Conservation (phyloP, 164 flowering plant species). For the Echeveria elegans region DNA sequence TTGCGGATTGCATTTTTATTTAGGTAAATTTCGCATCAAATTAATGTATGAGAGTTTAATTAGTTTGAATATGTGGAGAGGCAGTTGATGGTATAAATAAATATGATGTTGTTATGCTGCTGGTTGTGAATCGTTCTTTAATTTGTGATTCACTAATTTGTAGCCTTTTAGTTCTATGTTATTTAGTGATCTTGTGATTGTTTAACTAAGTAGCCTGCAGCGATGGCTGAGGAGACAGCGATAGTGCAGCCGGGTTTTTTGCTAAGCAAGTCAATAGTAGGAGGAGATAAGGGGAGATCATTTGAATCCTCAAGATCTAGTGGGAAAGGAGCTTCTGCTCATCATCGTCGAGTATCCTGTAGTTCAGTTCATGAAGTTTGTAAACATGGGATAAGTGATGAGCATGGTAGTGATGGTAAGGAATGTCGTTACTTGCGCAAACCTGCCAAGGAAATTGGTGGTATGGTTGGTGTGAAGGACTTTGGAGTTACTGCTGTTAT, state of each 20-base stretch:
- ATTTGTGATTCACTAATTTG: too few relatives aligned
- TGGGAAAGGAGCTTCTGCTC: background rate
- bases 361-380: background rate
- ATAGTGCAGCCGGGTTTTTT: background rate
- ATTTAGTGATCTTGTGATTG: too few relatives aligned
- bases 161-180: too few relatives aligned
- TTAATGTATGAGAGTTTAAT: too few relatives aligned
- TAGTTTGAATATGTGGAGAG: too few relatives aligned
- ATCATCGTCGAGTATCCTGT: background rate
- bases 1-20: too few relatives aligned
- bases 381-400: background rate
- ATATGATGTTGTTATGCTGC: too few relatives aligned
- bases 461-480: too few relatives aligned
- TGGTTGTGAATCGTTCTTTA: too few relatives aligned
- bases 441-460: background rate
- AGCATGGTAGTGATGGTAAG: background rate
- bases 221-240: background rate
- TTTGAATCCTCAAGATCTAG: background rate
- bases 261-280: background rate
- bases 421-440: background rate
- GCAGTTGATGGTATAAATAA: too few relatives aligned
- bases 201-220: background rate
- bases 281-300: background rate
- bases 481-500: background rate
- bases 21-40: too few relatives aligned